Evolutionary conservation across 2,329 filamentous ascomycete genomes (phyloP), one percentile per base, ranked within the genome.

Genomic region (Fusarium albosuccineum): DNA sequence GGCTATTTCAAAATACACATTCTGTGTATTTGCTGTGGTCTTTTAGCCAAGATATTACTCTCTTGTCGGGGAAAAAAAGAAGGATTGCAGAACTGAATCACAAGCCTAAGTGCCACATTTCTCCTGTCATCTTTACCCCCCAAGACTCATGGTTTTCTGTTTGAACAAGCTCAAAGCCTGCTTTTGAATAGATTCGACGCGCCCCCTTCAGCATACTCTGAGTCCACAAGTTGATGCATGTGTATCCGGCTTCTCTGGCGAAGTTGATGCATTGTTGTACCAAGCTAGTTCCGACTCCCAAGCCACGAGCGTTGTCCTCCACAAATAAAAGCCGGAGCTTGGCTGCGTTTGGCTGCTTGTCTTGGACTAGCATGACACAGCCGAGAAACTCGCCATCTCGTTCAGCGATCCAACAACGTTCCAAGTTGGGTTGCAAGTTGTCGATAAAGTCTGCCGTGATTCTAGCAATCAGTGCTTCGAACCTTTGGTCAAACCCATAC

Each of bases 391-490:
- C 26, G 4, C 51, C 67, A 5, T 63, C 61, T 4, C 49, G 57
- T 45, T 76, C 74, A 0, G 71, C 73, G 10, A 76, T 73, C 74
- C 74, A 76, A 58, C 70, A 72, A 2, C 66, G 70, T n/a, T 75
- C 74, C n/a, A 11, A 29, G 9, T 37, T 36, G 3, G 68, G 62
- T 26, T 75, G 63, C 53, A 66, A 68, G 13, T 68, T 70, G 11
- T 64, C 57, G 33, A 74, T 41, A 45, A 75, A 75, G 17, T 74
- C 72, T 9, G 71, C 68, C 6, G 64, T 60, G 8, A 73, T 73
- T 13, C 60, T 61, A 11, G 64, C 65, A 5, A 74, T 59, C 10
- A 67, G 44, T 5, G 68, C 66, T 30, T 76, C 74, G 34, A 74
- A 73, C 2, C 29, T 34, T 4, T 64, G 64, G n/a, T 67, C 65